Percentiles rank a stretch among this genome's conserved stretches.
Evolutionary conservation across 129 eudicot genomes (phyloP).

Genomic region (Kitagawia praeruptora): DNA sequence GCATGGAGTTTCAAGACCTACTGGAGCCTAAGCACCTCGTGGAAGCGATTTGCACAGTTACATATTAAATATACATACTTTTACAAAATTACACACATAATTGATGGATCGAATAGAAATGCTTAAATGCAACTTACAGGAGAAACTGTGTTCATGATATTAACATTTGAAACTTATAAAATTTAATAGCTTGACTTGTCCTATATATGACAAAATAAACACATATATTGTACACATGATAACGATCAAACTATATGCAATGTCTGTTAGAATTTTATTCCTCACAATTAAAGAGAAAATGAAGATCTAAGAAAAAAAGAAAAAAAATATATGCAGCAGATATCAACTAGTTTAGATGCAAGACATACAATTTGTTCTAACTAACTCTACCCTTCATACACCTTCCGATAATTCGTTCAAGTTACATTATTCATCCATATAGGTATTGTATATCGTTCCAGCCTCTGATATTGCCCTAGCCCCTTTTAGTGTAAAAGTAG

Average conservation of each 20-base stretch:
- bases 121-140: background rate
- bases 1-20: no score
- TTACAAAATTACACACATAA: background rate
- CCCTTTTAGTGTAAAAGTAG: background rate
- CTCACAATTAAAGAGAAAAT: background rate
- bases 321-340: no score
- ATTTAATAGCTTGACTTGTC: background rate
- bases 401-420: background rate
- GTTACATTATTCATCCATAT: background rate
- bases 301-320: background rate
- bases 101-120: background rate
- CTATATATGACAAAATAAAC: background rate
- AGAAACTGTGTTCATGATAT: background rate
- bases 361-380: background rate
- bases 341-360: background rate
- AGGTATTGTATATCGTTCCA: background rate
- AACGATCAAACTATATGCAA: background rate
- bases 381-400: background rate
- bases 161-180: background rate
- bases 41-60: background rate
- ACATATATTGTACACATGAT: background rate
- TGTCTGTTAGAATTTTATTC: background rate
- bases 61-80: no score
- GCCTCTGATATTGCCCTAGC: background rate
- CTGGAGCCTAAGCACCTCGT: background rate